Evolutionary conservation across 2,329 filamentous ascomycete genomes (phyloP), one percentile per base, ranked within the genome.

Genomic region (Ascochyta clinopodiicola): DNA sequence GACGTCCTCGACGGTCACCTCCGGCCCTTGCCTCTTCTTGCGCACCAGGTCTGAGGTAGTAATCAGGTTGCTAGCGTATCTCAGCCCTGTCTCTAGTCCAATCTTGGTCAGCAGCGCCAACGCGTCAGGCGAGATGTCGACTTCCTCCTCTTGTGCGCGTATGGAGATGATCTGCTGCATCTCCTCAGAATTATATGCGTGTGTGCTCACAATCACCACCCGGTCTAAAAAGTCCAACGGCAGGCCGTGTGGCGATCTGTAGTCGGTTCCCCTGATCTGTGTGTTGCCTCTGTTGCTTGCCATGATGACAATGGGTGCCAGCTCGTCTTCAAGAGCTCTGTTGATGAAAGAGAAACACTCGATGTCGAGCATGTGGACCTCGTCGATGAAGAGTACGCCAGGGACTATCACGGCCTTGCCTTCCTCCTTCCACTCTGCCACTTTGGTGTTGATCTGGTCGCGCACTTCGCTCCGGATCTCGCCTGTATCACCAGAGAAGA

Each of bases 321-420:
- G 84, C 69, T 98, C 92, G 57, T 93, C 92, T 78, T 99, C 95
- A 39, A 99, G 83, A 0, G 95, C 95, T 47, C 95, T 90, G 81
- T 99, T 99, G 82, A 99, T 89, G 81, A 96, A 99, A 39, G 92
- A 96, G 82, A 96, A 99, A 81, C 94, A 98, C 78, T 99, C 95
- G 62, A 98, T 97, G 75, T 99, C 95, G 54, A 99, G 90, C 94
- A 99, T 98, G 82, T 99, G 95, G 5, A 99, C 94, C 80, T 99
- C 95, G 71, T 99, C 95, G 70, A 99, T 96, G 82, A 99, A 99
- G 7, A 99, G 81, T 7, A 99, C 95, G 40, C 95, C 95, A 0
- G 95, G 95, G 0, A 99, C 92, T 50, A 99, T 98, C 79, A 96
- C 93, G 3, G 95, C 95, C 78, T 99, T 99, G 79, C 95, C 95